phyloP scores from a whole-genome alignment of 495 filamentous ascomycete genomes.

The Terfezia boudieri region DNA sequence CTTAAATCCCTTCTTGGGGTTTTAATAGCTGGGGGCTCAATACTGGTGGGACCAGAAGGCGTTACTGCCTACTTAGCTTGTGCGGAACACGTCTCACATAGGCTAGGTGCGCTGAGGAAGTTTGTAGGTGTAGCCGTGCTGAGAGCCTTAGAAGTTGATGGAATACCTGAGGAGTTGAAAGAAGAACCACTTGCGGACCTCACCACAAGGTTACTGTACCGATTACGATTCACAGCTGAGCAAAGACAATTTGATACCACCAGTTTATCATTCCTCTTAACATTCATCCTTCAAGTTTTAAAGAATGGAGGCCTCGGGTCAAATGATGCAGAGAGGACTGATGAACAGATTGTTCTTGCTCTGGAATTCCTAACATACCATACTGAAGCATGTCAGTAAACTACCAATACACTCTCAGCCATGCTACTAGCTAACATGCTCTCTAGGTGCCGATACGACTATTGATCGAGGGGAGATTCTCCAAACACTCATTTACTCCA shows the following conservation, averaged over 20 bases:
- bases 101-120: slow-evolving; percentile 51
- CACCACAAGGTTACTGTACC: slow-evolving; percentile 72
- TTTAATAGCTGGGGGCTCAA: slow-evolving; percentile 54
- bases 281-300: slow-evolving; percentile 54
- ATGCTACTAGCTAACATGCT: slow-evolving; percentile 4
- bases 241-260: slow-evolving; percentile 75
- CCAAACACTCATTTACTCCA: slow-evolving; percentile 43
- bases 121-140: slow-evolving; percentile 80
- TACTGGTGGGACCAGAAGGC: slow-evolving; percentile 59
- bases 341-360: slow-evolving; percentile 69
- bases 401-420: background rate
- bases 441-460: slow-evolving; percentile 35
- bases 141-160: slow-evolving; percentile 46
- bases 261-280: slow-evolving; percentile 67
- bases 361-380: slow-evolving; percentile 85
- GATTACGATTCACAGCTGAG: slow-evolving; percentile 70
- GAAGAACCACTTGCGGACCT: slow-evolving; percentile 67
- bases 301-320: slow-evolving; percentile 54
- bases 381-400: slow-evolving; percentile 37
- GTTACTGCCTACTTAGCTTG: slow-evolving; percentile 57
- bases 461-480: slow-evolving; percentile 58
- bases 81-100: slow-evolving; percentile 32
- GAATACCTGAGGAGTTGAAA: slow-evolving; percentile 45
- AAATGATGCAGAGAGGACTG: slow-evolving; percentile 45
- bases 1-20: slow-evolving; percentile 45